Conservation (phyloP, 2,329 filamentous ascomycete genomes). For the Neofusicoccum sp. region DNA sequence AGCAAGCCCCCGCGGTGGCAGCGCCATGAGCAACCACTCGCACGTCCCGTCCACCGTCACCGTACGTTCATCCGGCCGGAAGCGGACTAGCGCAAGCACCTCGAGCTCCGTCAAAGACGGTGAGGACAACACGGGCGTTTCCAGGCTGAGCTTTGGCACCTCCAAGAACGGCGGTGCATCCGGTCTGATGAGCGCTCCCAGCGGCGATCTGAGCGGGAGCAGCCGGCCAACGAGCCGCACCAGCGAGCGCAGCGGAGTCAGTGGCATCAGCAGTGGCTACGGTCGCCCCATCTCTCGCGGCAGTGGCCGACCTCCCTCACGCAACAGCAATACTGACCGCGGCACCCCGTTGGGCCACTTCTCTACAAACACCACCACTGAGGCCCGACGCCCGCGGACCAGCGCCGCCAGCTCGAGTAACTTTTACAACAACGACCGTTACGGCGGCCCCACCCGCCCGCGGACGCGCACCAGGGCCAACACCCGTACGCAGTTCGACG, state of each 20-base stretch:
- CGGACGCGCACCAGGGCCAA: constrained; percentile 11
- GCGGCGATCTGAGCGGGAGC: constrained; percentile 26
- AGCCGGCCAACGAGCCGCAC: constrained; percentile 74
- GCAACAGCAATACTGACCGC: background rate
- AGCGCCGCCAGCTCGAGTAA: constrained; percentile 19
- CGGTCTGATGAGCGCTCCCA: constrained; percentile 31
- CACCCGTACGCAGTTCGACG: constrained; percentile 11
- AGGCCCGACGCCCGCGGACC: constrained; percentile 34
- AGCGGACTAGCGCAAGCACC: constrained; percentile 57
- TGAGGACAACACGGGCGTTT: constrained; percentile 25
- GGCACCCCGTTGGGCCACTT: constrained; percentile 8
- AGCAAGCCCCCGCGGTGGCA: constrained; percentile 67
- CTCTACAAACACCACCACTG: background rate
- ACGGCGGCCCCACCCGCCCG: constrained; percentile 4
- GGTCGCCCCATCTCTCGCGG: constrained; percentile 8
- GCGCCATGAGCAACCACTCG: constrained; percentile 45
- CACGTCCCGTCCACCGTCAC: constrained; percentile 57
- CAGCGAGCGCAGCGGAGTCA: constrained; percentile 50
- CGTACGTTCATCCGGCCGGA: constrained; percentile 58
- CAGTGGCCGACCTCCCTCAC: constrained; percentile 7
- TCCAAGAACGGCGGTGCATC: background rate
- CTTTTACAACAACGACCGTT: constrained; percentile 4
- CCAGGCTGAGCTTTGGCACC: constrained; percentile 23
- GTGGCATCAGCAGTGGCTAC: constrained; percentile 32
- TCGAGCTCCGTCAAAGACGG: constrained; percentile 35